Conservation (phyloP, 768 basidiomycete genomes). For the Pleurotus giganteus region DNA sequence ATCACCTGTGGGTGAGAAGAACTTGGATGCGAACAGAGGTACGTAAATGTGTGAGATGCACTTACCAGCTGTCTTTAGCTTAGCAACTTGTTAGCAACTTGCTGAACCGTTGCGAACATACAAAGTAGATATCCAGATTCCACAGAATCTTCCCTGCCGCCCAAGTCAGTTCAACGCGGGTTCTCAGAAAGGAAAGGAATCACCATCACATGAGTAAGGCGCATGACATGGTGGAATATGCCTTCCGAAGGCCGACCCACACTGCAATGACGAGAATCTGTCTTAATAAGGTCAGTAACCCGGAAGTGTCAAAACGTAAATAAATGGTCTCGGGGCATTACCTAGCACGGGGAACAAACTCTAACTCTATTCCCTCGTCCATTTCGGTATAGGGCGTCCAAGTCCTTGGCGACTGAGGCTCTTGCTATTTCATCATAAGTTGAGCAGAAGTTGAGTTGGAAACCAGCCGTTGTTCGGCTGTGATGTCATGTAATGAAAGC, state of each 20-base stretch:
- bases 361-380: background rate
- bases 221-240: background rate
- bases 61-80: background rate
- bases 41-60: no score
- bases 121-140: background rate
- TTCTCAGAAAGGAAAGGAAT: constrained; percentile 1
- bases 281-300: constrained; percentile 1
- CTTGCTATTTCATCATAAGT: background rate
- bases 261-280: constrained; percentile 1
- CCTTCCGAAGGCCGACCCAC: constrained; percentile 1
- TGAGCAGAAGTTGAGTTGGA: background rate
- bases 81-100: background rate
- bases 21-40: no score
- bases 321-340: background rate
- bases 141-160: background rate
- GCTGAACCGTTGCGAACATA: background rate
- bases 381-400: background rate
- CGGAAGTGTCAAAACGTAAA: constrained; percentile 1
- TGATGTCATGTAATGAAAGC: constrained; percentile 5
- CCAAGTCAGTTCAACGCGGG: background rate
- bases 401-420: background rate
- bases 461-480: background rate
- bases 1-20: no score
- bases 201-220: constrained; percentile 9
- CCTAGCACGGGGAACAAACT: background rate